Percentiles rank a stretch among this genome's conserved stretches.
phyloP scores from a whole-genome alignment of 768 basidiomycete genomes.

The Amylocystis lapponica region DNA sequence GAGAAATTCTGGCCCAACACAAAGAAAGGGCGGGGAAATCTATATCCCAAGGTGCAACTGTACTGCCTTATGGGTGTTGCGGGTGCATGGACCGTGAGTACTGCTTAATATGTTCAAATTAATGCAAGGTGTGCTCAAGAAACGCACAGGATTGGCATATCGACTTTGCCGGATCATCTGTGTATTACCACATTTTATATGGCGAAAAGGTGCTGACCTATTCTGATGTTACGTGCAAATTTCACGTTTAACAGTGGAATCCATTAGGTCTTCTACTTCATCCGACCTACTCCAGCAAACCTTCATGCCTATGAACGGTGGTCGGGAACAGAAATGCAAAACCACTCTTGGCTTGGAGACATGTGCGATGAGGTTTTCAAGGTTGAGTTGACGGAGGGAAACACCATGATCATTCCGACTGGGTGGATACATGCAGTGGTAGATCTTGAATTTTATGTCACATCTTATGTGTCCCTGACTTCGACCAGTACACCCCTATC shows the following conservation, averaged over 20 bases:
- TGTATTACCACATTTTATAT: slow-evolving; percentile 91
- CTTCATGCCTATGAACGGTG: slow-evolving; percentile 87
- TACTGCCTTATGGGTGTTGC: slow-evolving; percentile 97
- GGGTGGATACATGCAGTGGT: slow-evolving; percentile 99
- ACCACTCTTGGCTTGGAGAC: slow-evolving; percentile 86
- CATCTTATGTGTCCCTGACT: background rate
- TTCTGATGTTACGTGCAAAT: background rate
- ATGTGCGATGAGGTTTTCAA: slow-evolving; percentile 88
- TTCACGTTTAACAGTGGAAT: background rate
- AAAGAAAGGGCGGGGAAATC: slow-evolving; percentile 59
- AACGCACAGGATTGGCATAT: slow-evolving; percentile 87
- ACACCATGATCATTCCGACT: slow-evolving; percentile 92
- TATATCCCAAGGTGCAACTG: slow-evolving; percentile 89
- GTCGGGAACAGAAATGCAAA: slow-evolving; percentile 90
- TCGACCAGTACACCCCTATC: slow-evolving; percentile 71
- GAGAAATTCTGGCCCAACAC: slow-evolving; percentile 90
- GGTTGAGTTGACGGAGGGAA: slow-evolving; percentile 68
- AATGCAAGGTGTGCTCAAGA: background rate
- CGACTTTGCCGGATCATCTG: slow-evolving; percentile 95
- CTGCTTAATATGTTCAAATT: background rate
- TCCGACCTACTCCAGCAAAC: slow-evolving; percentile 81
- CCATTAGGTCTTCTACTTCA: slow-evolving; percentile 88
- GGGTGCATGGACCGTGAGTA: slow-evolving; percentile 85
- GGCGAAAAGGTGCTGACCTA: slow-evolving; percentile 65
- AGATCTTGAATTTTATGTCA: slow-evolving; percentile 25